phyloP scores from a whole-genome alignment of 768 basidiomycete species.

The Tulasnella sp. region DNA sequence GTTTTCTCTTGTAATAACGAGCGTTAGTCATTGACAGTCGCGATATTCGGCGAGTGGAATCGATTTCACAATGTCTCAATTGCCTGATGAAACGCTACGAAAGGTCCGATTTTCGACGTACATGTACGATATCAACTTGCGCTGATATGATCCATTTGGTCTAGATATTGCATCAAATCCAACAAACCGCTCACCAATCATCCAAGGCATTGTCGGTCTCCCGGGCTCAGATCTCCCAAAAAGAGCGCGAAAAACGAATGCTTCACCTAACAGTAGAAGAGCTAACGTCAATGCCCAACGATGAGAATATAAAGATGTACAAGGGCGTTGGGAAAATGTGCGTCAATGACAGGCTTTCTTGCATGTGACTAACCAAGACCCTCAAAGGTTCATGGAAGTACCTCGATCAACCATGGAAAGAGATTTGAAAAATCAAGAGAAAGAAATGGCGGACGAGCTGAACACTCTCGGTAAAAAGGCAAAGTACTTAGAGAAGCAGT shows the following conservation, averaged over 20 bases:
- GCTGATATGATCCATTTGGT: constrained; percentile 5
- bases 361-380: constrained; percentile 7
- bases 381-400: constrained; percentile 77
- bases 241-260: constrained; percentile 82
- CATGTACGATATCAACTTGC: neutral
- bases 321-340: constrained; percentile 96
- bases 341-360: constrained; percentile 21
- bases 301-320: constrained; percentile 69
- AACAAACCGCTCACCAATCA: constrained; percentile 77
- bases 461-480: constrained; percentile 75
- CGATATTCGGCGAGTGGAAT: constrained; percentile 46
- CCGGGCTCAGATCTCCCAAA: constrained; percentile 58
- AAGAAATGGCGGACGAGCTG: constrained; percentile 73
- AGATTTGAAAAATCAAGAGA: constrained; percentile 63
- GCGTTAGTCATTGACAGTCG: neutral
- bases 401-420: constrained; percentile 68
- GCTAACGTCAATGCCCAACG: constrained; percentile 43
- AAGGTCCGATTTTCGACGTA: constrained; percentile 40
- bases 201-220: constrained; percentile 64
- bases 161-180: constrained; percentile 86
- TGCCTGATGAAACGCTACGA: constrained; percentile 70
- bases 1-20: neutral
- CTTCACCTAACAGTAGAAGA: constrained; percentile 82
- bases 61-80: constrained; percentile 35
- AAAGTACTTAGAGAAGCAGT: constrained; percentile 89